Evolutionary conservation across 83 land plant species (phyloP).

Genomic region (Picea abies): DNA sequence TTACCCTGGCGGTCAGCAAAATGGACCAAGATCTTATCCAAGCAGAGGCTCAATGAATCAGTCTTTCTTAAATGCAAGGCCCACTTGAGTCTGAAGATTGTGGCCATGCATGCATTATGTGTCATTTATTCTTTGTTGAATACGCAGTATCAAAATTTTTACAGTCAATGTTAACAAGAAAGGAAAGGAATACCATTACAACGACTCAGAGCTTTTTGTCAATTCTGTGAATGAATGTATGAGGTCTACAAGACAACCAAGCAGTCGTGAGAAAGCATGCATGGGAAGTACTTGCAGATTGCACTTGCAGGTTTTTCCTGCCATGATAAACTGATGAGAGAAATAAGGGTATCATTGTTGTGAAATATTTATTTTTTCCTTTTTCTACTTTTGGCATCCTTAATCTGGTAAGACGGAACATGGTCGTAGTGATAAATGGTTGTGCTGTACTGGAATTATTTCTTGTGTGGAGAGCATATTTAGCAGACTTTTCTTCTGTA

Average conservation of each 20-base stretch:
- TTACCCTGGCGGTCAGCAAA: constrained; percentile 4
- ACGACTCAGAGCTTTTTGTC: background rate
- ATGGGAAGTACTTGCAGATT: background rate
- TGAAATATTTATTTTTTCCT: background rate
- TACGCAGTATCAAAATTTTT: background rate
- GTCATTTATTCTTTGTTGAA: background rate
- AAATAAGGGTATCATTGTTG: background rate
- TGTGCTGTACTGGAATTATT: background rate
- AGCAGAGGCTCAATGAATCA: constrained; percentile 5
- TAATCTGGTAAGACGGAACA: background rate
- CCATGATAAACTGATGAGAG: background rate
- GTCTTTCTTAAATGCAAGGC: background rate
- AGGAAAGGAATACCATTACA: background rate
- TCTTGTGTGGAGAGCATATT: background rate
- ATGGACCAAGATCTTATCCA: background rate
- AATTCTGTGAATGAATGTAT: constrained; percentile 2
- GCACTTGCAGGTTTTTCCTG: background rate
- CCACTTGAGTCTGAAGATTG: background rate
- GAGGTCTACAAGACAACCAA: background rate
- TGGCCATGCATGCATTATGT: background rate
- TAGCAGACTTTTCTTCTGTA: background rate
- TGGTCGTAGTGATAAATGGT: background rate
- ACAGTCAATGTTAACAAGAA: background rate
- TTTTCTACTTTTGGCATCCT: background rate
- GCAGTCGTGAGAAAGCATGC: background rate